Evolutionary conservation across 805 yeast genomes (phyloP).

Genomic region (Sugiyamaella boreocaroliniensis): DNA sequence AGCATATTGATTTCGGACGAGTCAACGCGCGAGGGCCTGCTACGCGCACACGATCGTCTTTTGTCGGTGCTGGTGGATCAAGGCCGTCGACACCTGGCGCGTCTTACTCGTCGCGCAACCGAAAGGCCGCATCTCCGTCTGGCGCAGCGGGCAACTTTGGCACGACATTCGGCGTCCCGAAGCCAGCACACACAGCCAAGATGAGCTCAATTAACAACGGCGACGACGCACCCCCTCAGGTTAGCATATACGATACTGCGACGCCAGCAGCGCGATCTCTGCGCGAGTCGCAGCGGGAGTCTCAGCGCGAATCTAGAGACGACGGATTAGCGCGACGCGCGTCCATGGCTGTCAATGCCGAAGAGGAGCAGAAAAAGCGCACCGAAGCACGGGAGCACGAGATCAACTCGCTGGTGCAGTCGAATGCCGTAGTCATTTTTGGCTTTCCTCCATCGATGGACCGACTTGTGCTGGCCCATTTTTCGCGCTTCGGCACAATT

Average conservation of each 20-base stretch:
- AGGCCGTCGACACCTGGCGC: not conserved
- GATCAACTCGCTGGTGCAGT: not conserved
- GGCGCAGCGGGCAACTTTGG: conserved; percentile 4
- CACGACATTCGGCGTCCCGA: conserved; percentile 25
- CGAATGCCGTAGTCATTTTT: conserved; percentile 71
- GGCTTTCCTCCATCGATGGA: conserved; percentile 82
- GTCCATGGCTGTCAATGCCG: conserved; percentile 24
- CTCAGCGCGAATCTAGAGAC: not conserved
- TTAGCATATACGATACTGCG: conserved; percentile 18
- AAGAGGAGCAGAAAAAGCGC: not conserved
- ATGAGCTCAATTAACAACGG: not conserved
- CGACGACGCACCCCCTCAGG: conserved; percentile 9
- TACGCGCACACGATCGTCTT: not conserved
- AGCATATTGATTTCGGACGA: not conserved
- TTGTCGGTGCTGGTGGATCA: conserved; percentile 1
- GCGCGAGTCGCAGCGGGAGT: not conserved
- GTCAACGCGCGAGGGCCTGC: conserved; percentile 3
- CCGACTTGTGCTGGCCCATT: conserved; percentile 59
- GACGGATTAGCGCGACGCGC: not conserved
- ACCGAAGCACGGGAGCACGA: not conserved
- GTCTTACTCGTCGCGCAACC: not conserved
- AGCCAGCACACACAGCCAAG: conserved; percentile 17
- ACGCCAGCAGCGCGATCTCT: conserved; percentile 9
- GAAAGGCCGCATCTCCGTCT: not conserved
- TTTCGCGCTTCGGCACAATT: conserved; percentile 71